Evolutionary conservation across 2,329 filamentous ascomycete genomes (phyloP), one percentile per base, ranked within the genome.

Genomic region (Neonectria faginata): DNA sequence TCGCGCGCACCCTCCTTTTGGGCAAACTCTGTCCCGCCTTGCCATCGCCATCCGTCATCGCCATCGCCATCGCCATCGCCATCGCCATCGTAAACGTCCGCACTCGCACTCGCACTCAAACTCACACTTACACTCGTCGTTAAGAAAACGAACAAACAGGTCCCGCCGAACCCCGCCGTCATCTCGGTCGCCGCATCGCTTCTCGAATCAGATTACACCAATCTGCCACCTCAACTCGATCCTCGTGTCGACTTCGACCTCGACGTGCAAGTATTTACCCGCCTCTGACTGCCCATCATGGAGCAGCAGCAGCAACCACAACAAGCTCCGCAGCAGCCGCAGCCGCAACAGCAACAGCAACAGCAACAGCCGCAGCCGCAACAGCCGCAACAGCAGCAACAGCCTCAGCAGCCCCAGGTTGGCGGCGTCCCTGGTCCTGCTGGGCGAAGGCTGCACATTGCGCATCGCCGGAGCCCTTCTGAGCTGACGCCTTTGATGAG

Each of bases 401-500:
- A 81, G 66, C 78, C 79, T 67, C 81, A 83, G 74, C 82, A 82
- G 77, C 82, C 82, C 75, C 81, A 82, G 76, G 75, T 83, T 71
- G 85, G 85, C 77, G 87, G 87, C 75, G 86, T 89, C 65, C 84
- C 84, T 78, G 94, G 93, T 74, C 92, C 93, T 76, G 83, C 91
- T 79, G 94, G 94, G 77, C 94, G 95, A 78, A 91, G 94, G 79
- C 89, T 98, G 79, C 94, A 98, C 84, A 97, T 98, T 82, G 95
- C 95, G 77, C 95, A 98, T 85, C 92, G 95, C 78, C 91, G 95
- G 82, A 97, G 94, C 83, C 96, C 95, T 70, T 98, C 96, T 73
- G 96, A 98, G 86, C 86, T 98, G 81, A 98, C 95, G 64, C 96
- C 95, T 70, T 85, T 98, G 81, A 97, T 98, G 92, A 97, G 94